Evolutionary conservation across 176 grass and related monocot genomes (phyloP).

Genomic region (Eragrostis nindensis): DNA sequence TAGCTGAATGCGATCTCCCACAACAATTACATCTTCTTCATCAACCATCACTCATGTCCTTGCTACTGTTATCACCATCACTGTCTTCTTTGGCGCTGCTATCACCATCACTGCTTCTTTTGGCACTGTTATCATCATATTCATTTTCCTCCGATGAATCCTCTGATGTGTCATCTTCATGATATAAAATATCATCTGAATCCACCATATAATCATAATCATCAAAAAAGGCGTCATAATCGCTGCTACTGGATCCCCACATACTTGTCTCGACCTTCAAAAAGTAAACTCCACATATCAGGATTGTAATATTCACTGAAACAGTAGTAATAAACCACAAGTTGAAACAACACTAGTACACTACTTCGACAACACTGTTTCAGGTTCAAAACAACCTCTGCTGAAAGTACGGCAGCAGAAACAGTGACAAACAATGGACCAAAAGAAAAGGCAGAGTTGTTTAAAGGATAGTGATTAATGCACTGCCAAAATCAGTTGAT

Average conservation of each 20-base stretch:
- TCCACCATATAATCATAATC: neutral
- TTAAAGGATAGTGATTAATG: neutral
- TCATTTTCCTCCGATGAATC: constrained; percentile 11
- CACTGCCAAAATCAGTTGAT: neutral
- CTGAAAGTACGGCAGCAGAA: constrained; percentile 9
- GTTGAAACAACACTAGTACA: neutral
- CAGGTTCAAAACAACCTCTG: constrained; percentile 13
- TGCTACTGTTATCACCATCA: neutral
- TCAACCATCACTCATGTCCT: constrained; percentile 29
- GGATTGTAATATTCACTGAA: neutral
- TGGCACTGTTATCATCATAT: neutral
- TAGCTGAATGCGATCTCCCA: neutral
- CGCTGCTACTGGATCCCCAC: constrained; percentile 27
- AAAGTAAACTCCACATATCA: constrained; percentile 9
- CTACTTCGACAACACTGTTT: neutral
- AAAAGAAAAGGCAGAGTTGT: neutral
- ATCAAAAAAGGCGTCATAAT: constrained; percentile 13
- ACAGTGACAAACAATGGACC: neutral
- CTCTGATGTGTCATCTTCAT: neutral
- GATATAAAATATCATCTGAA: constrained; percentile 26
- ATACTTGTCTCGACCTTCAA: constrained; percentile 29
- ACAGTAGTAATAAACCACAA: neutral
- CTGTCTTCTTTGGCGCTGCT: constrained; percentile 5
- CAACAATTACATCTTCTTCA: neutral
- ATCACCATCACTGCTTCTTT: constrained; percentile 3